These are phyloP conservation scores for Hypoxylon fuscum DNA, from an alignment of 495 filamentous ascomycete genomes.

Conservation along the genomic window DNA sequence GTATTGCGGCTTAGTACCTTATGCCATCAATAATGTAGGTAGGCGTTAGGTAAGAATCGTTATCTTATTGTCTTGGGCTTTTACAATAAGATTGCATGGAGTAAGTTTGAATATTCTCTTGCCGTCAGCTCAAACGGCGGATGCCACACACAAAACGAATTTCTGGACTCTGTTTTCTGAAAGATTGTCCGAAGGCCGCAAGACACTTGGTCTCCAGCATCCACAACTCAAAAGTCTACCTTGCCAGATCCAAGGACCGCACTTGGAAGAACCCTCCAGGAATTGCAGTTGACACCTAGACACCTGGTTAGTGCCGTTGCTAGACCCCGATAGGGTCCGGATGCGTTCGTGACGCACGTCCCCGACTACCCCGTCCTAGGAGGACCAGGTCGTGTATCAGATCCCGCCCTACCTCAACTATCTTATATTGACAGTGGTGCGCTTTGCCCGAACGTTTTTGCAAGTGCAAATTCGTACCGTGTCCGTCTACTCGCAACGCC, in stretches of 20 bases:
- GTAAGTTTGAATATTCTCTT: conserved; percentile 8
- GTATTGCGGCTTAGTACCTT: conserved; percentile 1
- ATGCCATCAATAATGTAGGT: conserved; percentile 20
- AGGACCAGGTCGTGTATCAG: conserved; percentile 57
- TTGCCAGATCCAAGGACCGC: conserved; percentile 1
- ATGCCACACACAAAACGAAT: not conserved
- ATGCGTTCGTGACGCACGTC: conserved; percentile 49
- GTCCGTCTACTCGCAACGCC: conserved; percentile 49
- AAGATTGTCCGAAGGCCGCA: conserved; percentile 2
- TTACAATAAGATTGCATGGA: not conserved
- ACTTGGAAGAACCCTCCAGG: conserved; percentile 19
- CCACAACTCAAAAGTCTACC: conserved; percentile 20
- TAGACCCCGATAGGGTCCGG: conserved; percentile 28
- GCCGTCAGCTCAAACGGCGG: conserved; percentile 9
- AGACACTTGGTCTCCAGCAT: conserved; percentile 9
- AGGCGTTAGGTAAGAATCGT: conserved; percentile 9
- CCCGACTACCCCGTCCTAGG: conserved; percentile 48
- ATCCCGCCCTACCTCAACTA: conserved; percentile 46
- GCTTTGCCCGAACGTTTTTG: conserved; percentile 22
- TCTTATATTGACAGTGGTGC: conserved; percentile 37
- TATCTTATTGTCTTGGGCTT: not conserved
- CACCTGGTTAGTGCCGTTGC: conserved; percentile 23
- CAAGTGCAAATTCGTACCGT: conserved; percentile 47
- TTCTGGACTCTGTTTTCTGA: conserved; percentile 14
- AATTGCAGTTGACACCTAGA: conserved; percentile 9